These are phyloP conservation scores for Psilocybe subaeruginosa DNA, from an alignment of 768 basidiomycete genomes.

Conservation along the genomic window DNA sequence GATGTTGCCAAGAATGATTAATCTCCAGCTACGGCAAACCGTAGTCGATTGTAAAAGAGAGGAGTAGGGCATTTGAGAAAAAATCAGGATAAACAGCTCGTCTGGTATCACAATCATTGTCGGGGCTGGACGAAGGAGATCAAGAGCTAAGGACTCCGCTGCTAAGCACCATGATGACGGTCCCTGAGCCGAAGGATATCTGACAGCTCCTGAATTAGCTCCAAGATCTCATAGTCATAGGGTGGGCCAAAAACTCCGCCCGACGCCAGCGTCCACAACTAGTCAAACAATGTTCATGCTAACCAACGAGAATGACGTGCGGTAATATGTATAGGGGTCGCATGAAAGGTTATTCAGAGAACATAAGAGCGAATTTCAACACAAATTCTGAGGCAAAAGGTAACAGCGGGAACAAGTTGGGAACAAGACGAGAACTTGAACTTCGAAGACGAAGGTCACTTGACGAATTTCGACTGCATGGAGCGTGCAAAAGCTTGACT, in stretches of 20 bases:
- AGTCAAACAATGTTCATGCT: too few species aligned
- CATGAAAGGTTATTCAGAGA: too few species aligned
- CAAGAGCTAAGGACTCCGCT: neutral
- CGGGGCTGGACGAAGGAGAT: neutral
- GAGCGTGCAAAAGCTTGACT: neutral
- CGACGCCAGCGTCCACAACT: too few species aligned
- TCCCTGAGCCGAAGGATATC: neutral
- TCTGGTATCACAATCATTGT: conserved; percentile 5
- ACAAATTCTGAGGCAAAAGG: too few species aligned
- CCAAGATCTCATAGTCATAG: neutral
- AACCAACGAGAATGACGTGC: too few species aligned
- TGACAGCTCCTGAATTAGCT: neutral
- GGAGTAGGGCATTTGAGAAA: conserved; percentile 14
- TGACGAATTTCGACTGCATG: too few species aligned
- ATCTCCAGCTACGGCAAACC: conserved; percentile 18
- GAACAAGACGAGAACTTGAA: too few species aligned
- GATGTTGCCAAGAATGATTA: conserved; percentile 7
- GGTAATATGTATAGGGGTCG: too few species aligned
- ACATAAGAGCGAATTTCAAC: too few species aligned
- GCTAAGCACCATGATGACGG: neutral
- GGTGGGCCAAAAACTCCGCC: too few species aligned
- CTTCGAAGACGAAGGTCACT: too few species aligned
- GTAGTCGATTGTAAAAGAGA: conserved; percentile 12
- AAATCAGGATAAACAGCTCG: conserved; percentile 16
- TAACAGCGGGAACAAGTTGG: too few species aligned